A percentile compares a stretch with the other conserved stretches of the same genome.
phyloP scores from a whole-genome alignment of 164 flowering plant species.

The Cinnamomum chago region DNA sequence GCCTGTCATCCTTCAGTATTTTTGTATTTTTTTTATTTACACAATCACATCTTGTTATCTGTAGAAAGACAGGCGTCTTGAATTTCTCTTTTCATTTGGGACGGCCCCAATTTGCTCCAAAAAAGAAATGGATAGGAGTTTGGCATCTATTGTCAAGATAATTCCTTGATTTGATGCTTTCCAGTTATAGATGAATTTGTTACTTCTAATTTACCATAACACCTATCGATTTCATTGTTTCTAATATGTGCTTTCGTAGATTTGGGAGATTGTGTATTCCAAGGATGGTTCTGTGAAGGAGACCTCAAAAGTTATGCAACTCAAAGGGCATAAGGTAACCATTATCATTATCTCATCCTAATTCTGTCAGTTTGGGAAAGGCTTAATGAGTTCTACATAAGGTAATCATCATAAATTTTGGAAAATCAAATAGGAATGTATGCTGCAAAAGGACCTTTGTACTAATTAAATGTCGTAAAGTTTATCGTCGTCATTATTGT shows the following conservation, averaged over 20 bases:
- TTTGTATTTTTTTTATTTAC: neutral
- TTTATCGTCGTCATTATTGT: no score
- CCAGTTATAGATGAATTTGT: neutral
- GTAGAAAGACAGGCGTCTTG: neutral
- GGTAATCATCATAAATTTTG: no score
- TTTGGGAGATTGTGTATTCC: slow-evolving; percentile 93
- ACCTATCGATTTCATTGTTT: neutral
- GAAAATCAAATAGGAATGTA: no score
- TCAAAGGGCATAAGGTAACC: slow-evolving; percentile 91
- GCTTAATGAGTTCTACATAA: no score
- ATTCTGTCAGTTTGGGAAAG: neutral
- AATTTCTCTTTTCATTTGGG: neutral
- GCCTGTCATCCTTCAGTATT: neutral
- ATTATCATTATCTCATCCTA: neutral
- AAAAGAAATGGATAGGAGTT: neutral
- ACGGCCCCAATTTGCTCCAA: neutral
- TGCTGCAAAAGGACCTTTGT: no score
- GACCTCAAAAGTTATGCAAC: slow-evolving; percentile 82
- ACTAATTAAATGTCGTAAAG: no score
- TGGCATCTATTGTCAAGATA: neutral
- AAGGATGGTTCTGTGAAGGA: slow-evolving; percentile 97
- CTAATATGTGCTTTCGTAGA: slow-evolving; percentile 32
- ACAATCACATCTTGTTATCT: no score
- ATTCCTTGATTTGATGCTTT: slow-evolving; percentile 1
- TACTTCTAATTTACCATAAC: neutral